Evolutionary conservation across 2,329 filamentous ascomycete genomes (phyloP).

Genomic region (Penicillium italicum): DNA sequence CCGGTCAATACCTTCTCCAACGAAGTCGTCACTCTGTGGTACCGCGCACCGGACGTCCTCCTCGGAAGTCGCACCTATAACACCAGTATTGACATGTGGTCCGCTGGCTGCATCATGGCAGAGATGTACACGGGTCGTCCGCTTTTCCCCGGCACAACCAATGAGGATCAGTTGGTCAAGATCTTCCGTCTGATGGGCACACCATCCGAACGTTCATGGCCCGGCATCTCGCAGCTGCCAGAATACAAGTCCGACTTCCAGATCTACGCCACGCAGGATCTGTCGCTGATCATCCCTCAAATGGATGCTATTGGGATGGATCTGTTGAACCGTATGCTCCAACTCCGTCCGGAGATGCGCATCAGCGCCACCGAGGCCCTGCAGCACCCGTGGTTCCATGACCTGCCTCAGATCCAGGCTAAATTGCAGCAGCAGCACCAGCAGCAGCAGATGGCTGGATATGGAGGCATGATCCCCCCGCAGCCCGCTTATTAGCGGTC

Average conservation of each 20-base stretch:
- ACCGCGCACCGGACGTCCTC: constrained; percentile 91
- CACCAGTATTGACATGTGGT: constrained; percentile 99
- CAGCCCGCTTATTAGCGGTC: constrained; percentile 34
- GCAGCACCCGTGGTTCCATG: constrained; percentile 86
- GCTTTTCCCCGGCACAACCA: constrained; percentile 94
- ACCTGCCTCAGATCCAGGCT: constrained; percentile 55
- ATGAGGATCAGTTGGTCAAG: constrained; percentile 93
- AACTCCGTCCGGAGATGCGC: constrained; percentile 85
- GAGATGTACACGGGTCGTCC: constrained; percentile 98
- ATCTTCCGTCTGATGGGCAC: constrained; percentile 99
- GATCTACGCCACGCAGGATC: constrained; percentile 87
- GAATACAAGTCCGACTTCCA: constrained; percentile 97
- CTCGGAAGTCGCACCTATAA: constrained; percentile 95
- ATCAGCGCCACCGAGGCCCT: constrained; percentile 84
- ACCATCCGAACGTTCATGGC: constrained; percentile 91
- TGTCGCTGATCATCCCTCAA: constrained; percentile 80
- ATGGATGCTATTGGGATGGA: constrained; percentile 86
- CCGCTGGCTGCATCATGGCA: constrained; percentile 98
- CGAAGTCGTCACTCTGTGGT: constrained; percentile 97
- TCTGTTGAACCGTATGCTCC: constrained; percentile 83
- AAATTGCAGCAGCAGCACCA: constrained; percentile 46
- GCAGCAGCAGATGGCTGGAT: constrained; percentile 39
- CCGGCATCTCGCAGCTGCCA: constrained; percentile 89
- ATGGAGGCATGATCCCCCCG: constrained; percentile 39
- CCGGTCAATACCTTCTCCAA: constrained; percentile 98